Conservation (phyloP, 805 yeast genomes). For the Cyberlindnera veronae region DNA sequence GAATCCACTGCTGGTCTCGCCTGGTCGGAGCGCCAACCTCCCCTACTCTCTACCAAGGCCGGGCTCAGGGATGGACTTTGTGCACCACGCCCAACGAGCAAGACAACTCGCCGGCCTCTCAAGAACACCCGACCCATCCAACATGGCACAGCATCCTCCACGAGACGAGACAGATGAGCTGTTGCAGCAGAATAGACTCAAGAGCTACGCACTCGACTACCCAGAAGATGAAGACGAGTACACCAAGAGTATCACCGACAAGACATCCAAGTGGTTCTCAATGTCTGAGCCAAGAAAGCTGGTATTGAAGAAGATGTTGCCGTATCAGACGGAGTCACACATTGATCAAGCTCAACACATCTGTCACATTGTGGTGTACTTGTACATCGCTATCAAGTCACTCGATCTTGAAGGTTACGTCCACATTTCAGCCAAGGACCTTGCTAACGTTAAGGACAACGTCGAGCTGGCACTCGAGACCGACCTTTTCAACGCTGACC, state of each 20-base stretch:
- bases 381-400: slow-evolving; percentile 73
- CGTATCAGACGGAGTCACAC: slow-evolving; percentile 69
- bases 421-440: slow-evolving; percentile 63
- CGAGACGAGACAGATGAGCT: slow-evolving; percentile 18
- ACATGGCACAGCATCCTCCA: slow-evolving; percentile 5
- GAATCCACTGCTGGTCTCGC: slow-evolving; percentile 12
- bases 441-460: slow-evolving; percentile 43
- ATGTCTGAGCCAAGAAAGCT: slow-evolving; percentile 33
- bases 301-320: slow-evolving; percentile 44
- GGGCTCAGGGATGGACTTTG: slow-evolving; percentile 15
- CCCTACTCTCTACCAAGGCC: slow-evolving; percentile 14
- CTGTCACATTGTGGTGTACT: slow-evolving; percentile 73
- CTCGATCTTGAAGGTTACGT: slow-evolving; percentile 71
- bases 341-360: slow-evolving; percentile 69
- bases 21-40: slow-evolving; percentile 1
- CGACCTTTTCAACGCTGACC: slow-evolving; percentile 41
- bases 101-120: slow-evolving; percentile 12
- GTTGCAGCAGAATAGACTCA: slow-evolving; percentile 29
- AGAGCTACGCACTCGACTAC: slow-evolving; percentile 48
- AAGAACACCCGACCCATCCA: slow-evolving; percentile 27
- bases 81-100: slow-evolving; percentile 6
- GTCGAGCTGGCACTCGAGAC: slow-evolving; percentile 52
- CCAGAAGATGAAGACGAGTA: slow-evolving; percentile 40
- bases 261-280: slow-evolving; percentile 38
- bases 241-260: slow-evolving; percentile 28